Evolutionary conservation across 306 rosid species (phyloP), one percentile per base, ranked within the genome.

Genomic region (Dryas alaskensis): DNA sequence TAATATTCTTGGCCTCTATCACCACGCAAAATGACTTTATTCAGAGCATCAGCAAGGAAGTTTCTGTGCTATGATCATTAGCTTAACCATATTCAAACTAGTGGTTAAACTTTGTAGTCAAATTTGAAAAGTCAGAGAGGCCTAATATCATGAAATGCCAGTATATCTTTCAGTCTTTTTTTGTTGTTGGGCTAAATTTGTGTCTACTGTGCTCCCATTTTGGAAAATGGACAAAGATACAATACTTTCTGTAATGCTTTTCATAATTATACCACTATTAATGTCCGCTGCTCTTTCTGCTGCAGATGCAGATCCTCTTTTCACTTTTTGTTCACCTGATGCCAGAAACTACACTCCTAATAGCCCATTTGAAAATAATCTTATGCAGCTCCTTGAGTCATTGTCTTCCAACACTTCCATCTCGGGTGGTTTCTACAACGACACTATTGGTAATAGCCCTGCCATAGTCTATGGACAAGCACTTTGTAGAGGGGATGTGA

Each of bases 401-500:
- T 75, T 90, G 25, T 76, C 96, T 54, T 77, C 85, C 67, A 72
- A 81, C 61, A 76, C 78, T 54, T 80, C 89, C 42, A 50, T 19
- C 3, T 22, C 17, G 2, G 87, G 82, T 42, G 90, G 88, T 42
- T 86, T 71, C 82, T 81, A 78, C 54, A 48, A 72, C 70, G 52
- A 77, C 42, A 72, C 73, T 0, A 0, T 39, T 2, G 88, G 82
- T 61, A 57, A 81, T 7, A 60, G 60, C 14, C 4, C 2, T 6
- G 67, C 83, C 17, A 76, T 5, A 13, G 93, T 88, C 57, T 81
- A 83, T 13, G 96, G 91, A 53, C 91, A 79, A 74, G 79, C 88
- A 78, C 88, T 88, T 0, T 88, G 91, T 59, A 79, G 92, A 80
- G 91, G 96, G 40, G 93, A 90, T 65, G 80, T 80, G 11, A 72